These are phyloP conservation scores for Funneliformis geosporum DNA, from an alignment of 192 early-diverging fungal genomes.

Conservation along the genomic window DNA sequence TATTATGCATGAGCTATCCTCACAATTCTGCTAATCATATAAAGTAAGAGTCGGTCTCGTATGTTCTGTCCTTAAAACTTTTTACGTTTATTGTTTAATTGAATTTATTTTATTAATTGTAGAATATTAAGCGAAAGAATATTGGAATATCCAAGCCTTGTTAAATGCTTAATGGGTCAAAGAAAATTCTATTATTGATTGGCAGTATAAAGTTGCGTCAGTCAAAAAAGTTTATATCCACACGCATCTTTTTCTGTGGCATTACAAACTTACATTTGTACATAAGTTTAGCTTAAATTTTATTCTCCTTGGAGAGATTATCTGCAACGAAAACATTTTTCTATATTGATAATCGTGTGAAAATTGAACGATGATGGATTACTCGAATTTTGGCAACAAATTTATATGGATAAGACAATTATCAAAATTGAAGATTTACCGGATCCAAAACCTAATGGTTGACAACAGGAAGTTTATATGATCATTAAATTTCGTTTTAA, in stretches of 20 bases:
- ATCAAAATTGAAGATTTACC: background rate
- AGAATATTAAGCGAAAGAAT: conserved; percentile 6
- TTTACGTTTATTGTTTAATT: too few relatives aligned
- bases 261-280: conserved; percentile 9
- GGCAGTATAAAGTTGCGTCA: conserved; percentile 30
- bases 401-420: conserved; percentile 3
- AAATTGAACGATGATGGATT: background rate
- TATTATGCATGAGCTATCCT: conserved; percentile 32
- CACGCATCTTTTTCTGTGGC: conserved; percentile 28
- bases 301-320: conserved; percentile 18
- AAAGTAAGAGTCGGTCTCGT: conserved; percentile 1
- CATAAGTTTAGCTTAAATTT: conserved; percentile 17
- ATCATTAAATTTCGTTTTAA: too few relatives aligned
- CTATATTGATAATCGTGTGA: background rate
- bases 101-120: too few relatives aligned
- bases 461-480: too few relatives aligned
- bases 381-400: conserved; percentile 27
- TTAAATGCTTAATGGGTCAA: conserved; percentile 19
- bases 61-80: background rate
- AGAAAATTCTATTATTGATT: background rate
- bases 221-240: conserved; percentile 7
- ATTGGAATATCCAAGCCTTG: background rate
- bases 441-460: conserved; percentile 27
- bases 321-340: conserved; percentile 20
- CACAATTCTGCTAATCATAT: conserved; percentile 21